Base-by-base conservation (phyloP, 371 early-diverging fungal species). In the Phascolomyces articulosus region DNA sequence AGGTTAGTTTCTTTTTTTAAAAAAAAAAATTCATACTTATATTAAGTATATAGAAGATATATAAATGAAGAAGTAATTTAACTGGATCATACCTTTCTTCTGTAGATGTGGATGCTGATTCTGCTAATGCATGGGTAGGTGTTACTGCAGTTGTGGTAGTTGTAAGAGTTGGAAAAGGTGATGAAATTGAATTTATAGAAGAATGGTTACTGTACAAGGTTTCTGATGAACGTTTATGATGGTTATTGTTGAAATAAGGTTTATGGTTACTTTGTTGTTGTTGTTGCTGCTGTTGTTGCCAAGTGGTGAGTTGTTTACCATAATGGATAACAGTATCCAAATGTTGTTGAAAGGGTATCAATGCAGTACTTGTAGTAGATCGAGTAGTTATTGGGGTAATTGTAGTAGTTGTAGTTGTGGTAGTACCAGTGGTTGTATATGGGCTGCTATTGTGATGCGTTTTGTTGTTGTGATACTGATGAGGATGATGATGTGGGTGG, bases 11-110 rank as follows among this genome's bases (percentile, higher is more conserved):
- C 13, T 18, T 23, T 40, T 13, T 34, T 34, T 34, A 34, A 34
- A 11, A 9, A 16, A 26, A 59, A 26, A 4, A 0, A 26, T 54
- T 16, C 21, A 49, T 24, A 62, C 16, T 8, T 41, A n/a, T 41
- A n/a, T n/a, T n/a, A n/a, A n/a, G n/a, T n/a, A n/a, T n/a, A n/a
- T n/a, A n/a, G n/a, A n/a, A n/a, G n/a, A n/a, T 16, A 41, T 11
- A 41, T 41, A 41, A 6, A 34, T 34, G 11, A 11, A 44, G 16
- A 44, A 1, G 7, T 44, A 0, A 44, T 13, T 44, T 34, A 6
- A 34, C 11, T 44, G n/a, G n/a, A n/a, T n/a, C n/a, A n/a, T 54
- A 61, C 66, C 56, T 49, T 60, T 66, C 66, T 6, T 66, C 61
- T 55, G 40, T 21, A 16, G 44, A 1, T 11, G n/a, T 29, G 3